Percentiles rank a stretch among this genome's conserved stretches.
Conservation (phyloP, 768 basidiomycete genomes). For the Clathrus columnatus region DNA sequence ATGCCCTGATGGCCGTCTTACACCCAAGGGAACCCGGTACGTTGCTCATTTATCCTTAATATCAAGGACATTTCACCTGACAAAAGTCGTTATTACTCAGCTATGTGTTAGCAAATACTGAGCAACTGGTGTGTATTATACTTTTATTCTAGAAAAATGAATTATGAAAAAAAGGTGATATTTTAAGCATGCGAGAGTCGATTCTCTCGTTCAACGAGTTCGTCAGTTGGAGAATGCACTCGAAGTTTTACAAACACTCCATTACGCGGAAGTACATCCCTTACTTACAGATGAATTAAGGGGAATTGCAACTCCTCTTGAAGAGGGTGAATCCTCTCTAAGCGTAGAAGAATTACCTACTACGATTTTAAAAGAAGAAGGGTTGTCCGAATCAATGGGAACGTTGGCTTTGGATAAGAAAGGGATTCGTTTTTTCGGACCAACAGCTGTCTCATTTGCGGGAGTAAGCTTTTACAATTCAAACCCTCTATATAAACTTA, state of each 20-base stretch:
- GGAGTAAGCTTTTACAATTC: neutral
- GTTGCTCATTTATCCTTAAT: neutral
- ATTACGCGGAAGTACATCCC: conserved; percentile 45
- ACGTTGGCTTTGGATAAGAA: conserved; percentile 27
- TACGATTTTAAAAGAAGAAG: conserved; percentile 28
- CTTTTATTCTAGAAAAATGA: neutral
- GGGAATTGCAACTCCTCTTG: conserved; percentile 58
- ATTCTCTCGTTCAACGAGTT: conserved; percentile 48
- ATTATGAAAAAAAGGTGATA: neutral
- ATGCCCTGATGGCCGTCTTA: conserved; percentile 5
- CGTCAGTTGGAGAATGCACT: conserved; percentile 65
- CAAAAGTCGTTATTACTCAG: neutral
- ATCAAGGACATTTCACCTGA: neutral
- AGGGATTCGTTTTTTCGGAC: conserved; percentile 2
- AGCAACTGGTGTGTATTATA: conserved; percentile 9
- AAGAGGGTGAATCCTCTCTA: conserved; percentile 43
- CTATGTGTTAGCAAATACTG: conserved; percentile 15
- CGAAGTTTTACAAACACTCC: conserved; percentile 38
- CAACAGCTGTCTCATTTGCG: conserved; percentile 3
- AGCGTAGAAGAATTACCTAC: conserved; percentile 20
- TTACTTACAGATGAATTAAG: conserved; percentile 53
- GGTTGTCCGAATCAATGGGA: conserved; percentile 48
- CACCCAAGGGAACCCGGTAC: conserved; percentile 2
- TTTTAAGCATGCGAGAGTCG: conserved; percentile 51
- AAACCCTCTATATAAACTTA: neutral